Base-by-base conservation (phyloP, 2,329 filamentous ascomycete species). In the Endocalyx cinctus region DNA sequence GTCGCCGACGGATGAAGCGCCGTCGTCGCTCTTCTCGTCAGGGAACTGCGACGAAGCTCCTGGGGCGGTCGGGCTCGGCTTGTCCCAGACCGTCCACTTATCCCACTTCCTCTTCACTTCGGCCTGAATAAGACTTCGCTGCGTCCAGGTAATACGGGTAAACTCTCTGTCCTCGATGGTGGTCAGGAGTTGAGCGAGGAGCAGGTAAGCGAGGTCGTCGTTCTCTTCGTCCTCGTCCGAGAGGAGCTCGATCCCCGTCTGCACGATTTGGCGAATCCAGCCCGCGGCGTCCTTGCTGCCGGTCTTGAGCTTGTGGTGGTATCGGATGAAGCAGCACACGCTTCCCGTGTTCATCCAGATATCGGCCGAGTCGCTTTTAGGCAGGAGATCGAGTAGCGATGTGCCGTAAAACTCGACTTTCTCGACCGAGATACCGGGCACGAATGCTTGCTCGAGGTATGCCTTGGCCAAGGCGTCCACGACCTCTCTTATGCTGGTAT, bases 181-280 rank as follows among this genome's bases (percentile, higher is more conserved):
- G 3, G 39, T 42, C n/a, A 52, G 35, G 6, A 54, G 31, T 16
- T 35, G 38, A 1, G 45, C 41, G 2, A 56, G 35, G 4, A 56
- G 28, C 45, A 38, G 45, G 28, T 46, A 54, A 3, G 52, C 53
- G 5, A 33, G 35, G 26, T 46, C 42, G 22, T 56, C 53, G 30
- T 56, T 56, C 12, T 50, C 50, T 10, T 46, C 40, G 29, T 56
- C 52, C 2, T 45, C 47, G 29, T 56, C 53, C 0, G 48, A 52
- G 11, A 56, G 46, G 7, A 55, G 46, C 27, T 54, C 53, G 10
- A 55, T 26, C n/a, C 46, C 38, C 6, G 48, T 36, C 2, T 44
- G 44, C 8, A 54, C 41, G 8, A 54, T 45, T 11, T 37, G 35
- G 13, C 34, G 35, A 2, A 40, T 39, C 46, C 51, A 54, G 7